Base-by-base conservation (phyloP, 2,329 filamentous ascomycete genomes). In the Fusarium longipes region DNA sequence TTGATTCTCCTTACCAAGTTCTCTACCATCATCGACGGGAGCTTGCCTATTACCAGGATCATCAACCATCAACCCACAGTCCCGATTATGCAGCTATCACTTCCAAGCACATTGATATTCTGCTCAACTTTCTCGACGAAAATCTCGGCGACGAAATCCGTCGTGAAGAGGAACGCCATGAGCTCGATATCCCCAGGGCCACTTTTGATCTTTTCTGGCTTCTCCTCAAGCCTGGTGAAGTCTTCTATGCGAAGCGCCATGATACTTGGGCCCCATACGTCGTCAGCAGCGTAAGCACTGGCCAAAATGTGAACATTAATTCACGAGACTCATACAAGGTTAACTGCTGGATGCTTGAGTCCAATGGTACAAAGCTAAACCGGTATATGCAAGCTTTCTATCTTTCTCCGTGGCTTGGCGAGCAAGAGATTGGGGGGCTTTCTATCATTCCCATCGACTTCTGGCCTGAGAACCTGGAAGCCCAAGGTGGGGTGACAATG, bases 151-250 rank as follows among this genome's bases (percentile, higher is more conserved):
- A 77, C 5, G 62, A 76, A 43, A 75, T 83, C 35, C 72, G 71
- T 12, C 76, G 77, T n/a, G 82, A 85, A 62, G 73, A 80, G 59
- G 74, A 73, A 8, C 78, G 79, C 5, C 79, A 83, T 70, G 63
- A 68, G 14, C 76, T 77, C 42, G 67, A 68, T 25, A 72, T 70
- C 1, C 81, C 82, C 1, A 78, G 75, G 35, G 80, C 81, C 14
- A 83, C 82, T 3, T 84, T 79, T 43, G 78, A 82, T 6, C 77
- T 78, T 63, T 79, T 82, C 56, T 84, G 82, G 81, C 72, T 83
- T 38, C 74, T 83, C 8, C 76, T 82, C 30, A 81, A 80, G 71
- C 82, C 82, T 1, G 82, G 82, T 1, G 74, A 80, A 54, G 74
- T 84, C 35, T 70, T 83, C 32, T 85, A 83, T 54, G 70, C 76